Conservation (phyloP, 1,284 basidiomycete species). For the Flammula alnicola region DNA sequence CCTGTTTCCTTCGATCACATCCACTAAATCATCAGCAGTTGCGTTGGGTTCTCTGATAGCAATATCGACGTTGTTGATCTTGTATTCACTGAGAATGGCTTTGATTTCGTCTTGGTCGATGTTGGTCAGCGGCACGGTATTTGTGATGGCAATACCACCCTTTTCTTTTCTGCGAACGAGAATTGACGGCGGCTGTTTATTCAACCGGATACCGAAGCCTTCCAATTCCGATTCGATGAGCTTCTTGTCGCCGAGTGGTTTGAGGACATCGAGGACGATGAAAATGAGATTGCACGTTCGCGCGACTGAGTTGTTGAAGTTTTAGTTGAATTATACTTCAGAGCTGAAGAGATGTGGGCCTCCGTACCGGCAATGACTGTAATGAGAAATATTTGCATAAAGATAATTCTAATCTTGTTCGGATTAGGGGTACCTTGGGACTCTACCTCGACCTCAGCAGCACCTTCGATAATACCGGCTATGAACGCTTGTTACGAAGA, state of each 20-base stretch:
- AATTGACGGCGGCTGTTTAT: constrained; percentile 94
- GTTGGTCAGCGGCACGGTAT: constrained; percentile 98
- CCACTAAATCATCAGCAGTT: constrained; percentile 98
- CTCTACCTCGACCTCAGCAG: constrained; percentile 98
- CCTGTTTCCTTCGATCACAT: constrained; percentile 94
- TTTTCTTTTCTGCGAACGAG: constrained; percentile 92
- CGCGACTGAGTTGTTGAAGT: constrained; percentile 67
- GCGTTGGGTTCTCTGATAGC: constrained; percentile 92
- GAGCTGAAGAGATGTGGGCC: constrained; percentile 15
- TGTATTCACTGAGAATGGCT: constrained; percentile 95
- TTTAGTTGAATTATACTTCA: constrained; percentile 20
- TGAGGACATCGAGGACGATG: constrained; percentile 97
- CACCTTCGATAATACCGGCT: constrained; percentile 99
- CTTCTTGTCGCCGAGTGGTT: constrained; percentile 94
- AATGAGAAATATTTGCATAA: constrained; percentile 5
- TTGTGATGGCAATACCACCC: constrained; percentile 92
- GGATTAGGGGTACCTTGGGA: constrained; percentile 67
- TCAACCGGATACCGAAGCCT: constrained; percentile 95
- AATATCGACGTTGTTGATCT: constrained; percentile 88
- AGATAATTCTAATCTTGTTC: not conserved
- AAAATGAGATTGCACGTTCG: constrained; percentile 99
- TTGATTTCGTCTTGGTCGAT: constrained; percentile 96
- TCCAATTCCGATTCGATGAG: constrained; percentile 93
- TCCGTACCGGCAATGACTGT: constrained; percentile 81
- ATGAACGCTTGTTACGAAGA: too few species aligned